Percentiles rank a stretch among this genome's conserved stretches.
Evolutionary conservation across 1,284 basidiomycete genomes (phyloP).

Genomic region (Leccinum proliferum): DNA sequence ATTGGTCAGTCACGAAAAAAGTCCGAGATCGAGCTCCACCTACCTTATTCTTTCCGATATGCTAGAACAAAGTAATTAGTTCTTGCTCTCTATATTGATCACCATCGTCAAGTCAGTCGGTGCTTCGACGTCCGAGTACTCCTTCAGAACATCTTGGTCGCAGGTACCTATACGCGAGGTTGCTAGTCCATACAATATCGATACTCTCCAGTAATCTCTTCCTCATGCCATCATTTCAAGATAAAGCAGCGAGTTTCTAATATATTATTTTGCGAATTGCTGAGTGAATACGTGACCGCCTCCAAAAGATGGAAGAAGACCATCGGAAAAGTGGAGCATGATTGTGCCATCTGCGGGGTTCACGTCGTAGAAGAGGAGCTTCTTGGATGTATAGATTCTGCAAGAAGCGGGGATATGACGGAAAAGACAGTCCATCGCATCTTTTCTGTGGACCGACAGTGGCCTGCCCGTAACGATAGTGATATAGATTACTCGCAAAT

Average conservation of each 20-base stretch:
- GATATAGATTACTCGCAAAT: not conserved
- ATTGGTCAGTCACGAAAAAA: no score
- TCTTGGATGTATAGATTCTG: conserved; percentile 29
- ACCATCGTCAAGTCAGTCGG: conserved; percentile 35
- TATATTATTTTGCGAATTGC: conserved; percentile 19
- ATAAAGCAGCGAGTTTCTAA: conserved; percentile 6
- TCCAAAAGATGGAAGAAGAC: conserved; percentile 30
- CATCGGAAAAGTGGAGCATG: conserved; percentile 29
- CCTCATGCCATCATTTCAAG: conserved; percentile 2
- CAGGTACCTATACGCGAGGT: conserved; percentile 16
- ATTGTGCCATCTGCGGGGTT: conserved; percentile 9
- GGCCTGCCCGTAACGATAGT: conserved; percentile 19
- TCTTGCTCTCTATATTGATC: not conserved
- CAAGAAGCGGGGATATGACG: conserved; percentile 25
- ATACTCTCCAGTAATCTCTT: conserved; percentile 9
- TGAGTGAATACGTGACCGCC: conserved; percentile 22
- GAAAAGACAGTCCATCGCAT: conserved; percentile 23
- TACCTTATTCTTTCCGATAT: conserved; percentile 35
- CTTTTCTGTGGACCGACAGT: conserved; percentile 24
- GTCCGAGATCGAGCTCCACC: no score
- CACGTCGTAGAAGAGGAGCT: conserved; percentile 23
- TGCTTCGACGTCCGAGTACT: conserved; percentile 31
- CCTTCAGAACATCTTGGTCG: conserved; percentile 11
- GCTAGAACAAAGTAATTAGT: conserved; percentile 25
- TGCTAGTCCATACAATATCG: conserved; percentile 21